A percentile compares a stretch with the other conserved stretches of the same genome.
These are phyloP conservation scores for Hygrocybe coccinea DNA, from an alignment of 768 basidiomycete genomes.

Conservation along the genomic window DNA sequence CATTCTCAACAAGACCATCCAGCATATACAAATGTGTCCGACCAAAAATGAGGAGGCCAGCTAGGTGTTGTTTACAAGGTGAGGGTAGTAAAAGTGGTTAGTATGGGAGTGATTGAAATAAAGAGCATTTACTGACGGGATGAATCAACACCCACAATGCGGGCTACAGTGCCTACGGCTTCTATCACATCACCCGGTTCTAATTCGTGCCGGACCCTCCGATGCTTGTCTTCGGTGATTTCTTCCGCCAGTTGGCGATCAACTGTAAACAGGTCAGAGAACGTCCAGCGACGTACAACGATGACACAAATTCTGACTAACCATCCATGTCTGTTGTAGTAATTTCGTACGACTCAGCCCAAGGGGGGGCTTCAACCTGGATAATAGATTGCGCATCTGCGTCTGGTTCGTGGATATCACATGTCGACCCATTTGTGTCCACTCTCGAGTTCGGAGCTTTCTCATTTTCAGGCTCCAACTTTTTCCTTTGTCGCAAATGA, in stretches of 20 bases:
- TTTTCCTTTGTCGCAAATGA: constrained; percentile 48
- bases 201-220: constrained; percentile 78
- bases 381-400: constrained; percentile 45
- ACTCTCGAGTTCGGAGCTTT: constrained; percentile 46
- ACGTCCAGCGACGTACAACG: background rate
- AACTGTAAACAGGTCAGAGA: constrained; percentile 14
- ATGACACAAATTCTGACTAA: constrained; percentile 21
- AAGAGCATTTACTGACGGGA: constrained; percentile 57
- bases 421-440: constrained; percentile 38
- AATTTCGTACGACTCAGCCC: constrained; percentile 70
- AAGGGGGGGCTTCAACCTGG: constrained; percentile 62
- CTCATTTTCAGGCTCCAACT: constrained; percentile 60
- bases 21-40: constrained; percentile 83
- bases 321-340: constrained; percentile 60
- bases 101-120: background rate
- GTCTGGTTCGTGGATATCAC: constrained; percentile 50
- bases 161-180: constrained; percentile 78
- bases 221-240: constrained; percentile 81
- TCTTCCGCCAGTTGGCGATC: constrained; percentile 68
- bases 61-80: constrained; percentile 36
- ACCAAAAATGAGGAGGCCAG: constrained; percentile 85
- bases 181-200: constrained; percentile 89
- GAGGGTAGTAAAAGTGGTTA: background rate
- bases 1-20: constrained; percentile 82
- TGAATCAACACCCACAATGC: constrained; percentile 87